Evolutionary conservation across 371 early-diverging fungal genomes (phyloP).

Genomic region (Mortierella sp.): DNA sequence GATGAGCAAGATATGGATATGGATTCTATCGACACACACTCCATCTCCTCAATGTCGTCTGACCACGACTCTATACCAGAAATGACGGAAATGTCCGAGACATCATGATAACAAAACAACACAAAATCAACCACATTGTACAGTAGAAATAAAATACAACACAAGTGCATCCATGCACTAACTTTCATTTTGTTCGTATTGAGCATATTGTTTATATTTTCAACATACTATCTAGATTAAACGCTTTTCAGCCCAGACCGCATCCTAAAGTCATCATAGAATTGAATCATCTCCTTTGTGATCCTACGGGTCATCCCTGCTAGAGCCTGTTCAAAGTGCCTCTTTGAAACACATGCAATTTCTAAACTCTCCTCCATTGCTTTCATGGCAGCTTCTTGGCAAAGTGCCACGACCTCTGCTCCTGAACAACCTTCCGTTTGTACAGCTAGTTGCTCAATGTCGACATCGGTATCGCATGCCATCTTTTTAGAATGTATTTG

Average conservation of each 20-base stretch:
- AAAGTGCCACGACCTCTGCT: conserved; percentile 94
- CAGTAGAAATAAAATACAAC: conserved; percentile 7
- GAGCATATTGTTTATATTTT: no score
- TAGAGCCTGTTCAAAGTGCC: conserved; percentile 81
- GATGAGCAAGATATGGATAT: conserved; percentile 45
- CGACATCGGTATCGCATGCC: conserved; percentile 41
- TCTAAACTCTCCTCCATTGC: conserved; percentile 92
- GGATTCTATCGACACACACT: conserved; percentile 32
- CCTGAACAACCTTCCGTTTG: conserved; percentile 93
- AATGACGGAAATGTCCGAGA: conserved; percentile 43
- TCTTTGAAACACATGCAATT: conserved; percentile 63
- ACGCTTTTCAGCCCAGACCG: conserved; percentile 65
- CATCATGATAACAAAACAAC: conserved; percentile 6
- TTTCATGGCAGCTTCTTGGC: conserved; percentile 93
- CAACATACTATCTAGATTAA: background rate
- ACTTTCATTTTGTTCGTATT: background rate
- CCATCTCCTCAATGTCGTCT: conserved; percentile 38
- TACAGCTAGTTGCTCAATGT: conserved; percentile 26
- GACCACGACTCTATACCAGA: conserved; percentile 35
- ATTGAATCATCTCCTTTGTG: conserved; percentile 91
- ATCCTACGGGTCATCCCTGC: conserved; percentile 78
- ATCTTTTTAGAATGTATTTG: conserved; percentile 75
- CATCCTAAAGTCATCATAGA: conserved; percentile 82
- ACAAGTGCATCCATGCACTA: background rate
- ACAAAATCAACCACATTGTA: background rate